Conservation (phyloP, 2,329 filamentous ascomycete species). For the Arthrinium phaeospermum region DNA sequence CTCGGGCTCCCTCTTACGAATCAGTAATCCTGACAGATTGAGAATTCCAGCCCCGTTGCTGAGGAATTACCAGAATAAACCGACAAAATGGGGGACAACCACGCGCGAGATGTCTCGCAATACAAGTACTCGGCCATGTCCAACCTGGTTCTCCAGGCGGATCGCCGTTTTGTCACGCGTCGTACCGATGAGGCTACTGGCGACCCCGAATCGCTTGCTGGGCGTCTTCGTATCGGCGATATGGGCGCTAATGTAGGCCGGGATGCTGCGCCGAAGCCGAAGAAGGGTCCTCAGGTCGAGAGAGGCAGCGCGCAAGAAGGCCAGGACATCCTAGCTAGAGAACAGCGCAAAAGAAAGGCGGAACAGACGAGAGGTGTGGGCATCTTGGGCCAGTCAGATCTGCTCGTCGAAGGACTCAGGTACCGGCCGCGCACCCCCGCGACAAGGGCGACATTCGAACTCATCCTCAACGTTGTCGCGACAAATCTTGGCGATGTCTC, state of each 20-base stretch:
- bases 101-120: slow-evolving; percentile 85
- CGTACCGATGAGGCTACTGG: slow-evolving; percentile 94
- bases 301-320: slow-evolving; percentile 80
- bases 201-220: slow-evolving; percentile 95
- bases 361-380: slow-evolving; percentile 77
- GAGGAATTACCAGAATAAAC: not conserved
- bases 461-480: slow-evolving; percentile 90
- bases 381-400: slow-evolving; percentile 82
- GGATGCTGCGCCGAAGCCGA: slow-evolving; percentile 80
- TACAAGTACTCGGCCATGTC: slow-evolving; percentile 99
- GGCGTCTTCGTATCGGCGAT: slow-evolving; percentile 88
- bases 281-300: slow-evolving; percentile 78
- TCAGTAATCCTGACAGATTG: not conserved
- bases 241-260: slow-evolving; percentile 88
- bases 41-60: slow-evolving; percentile 22
- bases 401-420: slow-evolving; percentile 86
- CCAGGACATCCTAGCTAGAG: slow-evolving; percentile 80
- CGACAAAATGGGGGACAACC: slow-evolving; percentile 69
- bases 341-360: slow-evolving; percentile 86
- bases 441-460: slow-evolving; percentile 90
- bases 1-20: not conserved
- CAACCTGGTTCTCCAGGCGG: slow-evolving; percentile 99
- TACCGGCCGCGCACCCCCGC: slow-evolving; percentile 92
- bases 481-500: slow-evolving; percentile 90
- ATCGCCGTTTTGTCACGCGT: slow-evolving; percentile 92